phyloP scores from a whole-genome alignment of 2,329 filamentous ascomycete genomes.

The Arthrobotrys megalospora region DNA sequence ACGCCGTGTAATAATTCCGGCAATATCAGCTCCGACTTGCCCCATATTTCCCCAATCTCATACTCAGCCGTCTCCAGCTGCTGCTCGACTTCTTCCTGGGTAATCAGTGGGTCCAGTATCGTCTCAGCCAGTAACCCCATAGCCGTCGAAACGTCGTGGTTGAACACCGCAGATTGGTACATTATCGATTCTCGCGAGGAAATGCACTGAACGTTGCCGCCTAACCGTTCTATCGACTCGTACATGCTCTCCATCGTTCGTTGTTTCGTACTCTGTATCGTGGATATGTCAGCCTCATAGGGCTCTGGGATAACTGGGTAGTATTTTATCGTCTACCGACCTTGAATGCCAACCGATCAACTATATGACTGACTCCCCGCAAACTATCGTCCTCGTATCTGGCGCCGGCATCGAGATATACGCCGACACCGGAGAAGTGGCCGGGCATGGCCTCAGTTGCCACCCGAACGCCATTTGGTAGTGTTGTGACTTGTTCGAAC shows the following conservation, averaged over 20 bases:
- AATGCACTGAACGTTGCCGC: conserved; percentile 96
- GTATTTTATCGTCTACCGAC: conserved; percentile 66
- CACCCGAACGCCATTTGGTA: conserved; percentile 92
- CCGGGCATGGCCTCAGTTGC: conserved; percentile 95
- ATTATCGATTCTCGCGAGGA: conserved; percentile 96
- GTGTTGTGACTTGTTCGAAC: conserved; percentile 86
- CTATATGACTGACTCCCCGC: conserved; percentile 92
- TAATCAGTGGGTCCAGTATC: conserved; percentile 86
- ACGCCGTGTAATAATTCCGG: conserved; percentile 96
- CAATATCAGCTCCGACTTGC: conserved; percentile 94
- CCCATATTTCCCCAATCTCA: conserved; percentile 97
- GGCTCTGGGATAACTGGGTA: too few relatives aligned
- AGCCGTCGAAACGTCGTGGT: conserved; percentile 86
- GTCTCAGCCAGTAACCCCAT: conserved; percentile 91
- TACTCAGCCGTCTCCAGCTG: conserved; percentile 94
- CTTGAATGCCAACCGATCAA: conserved; percentile 96
- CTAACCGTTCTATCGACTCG: conserved; percentile 86
- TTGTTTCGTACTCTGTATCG: conserved; percentile 74
- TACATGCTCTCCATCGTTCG: conserved; percentile 86
- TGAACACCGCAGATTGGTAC: conserved; percentile 99
- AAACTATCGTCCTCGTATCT: conserved; percentile 89
- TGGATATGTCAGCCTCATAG: not conserved
- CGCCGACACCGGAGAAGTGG: conserved; percentile 93
- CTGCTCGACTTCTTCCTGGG: conserved; percentile 85
- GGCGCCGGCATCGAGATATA: conserved; percentile 95